phyloP scores from a whole-genome alignment of 257 asterid genomes.

The Nicotiana undulata region DNA sequence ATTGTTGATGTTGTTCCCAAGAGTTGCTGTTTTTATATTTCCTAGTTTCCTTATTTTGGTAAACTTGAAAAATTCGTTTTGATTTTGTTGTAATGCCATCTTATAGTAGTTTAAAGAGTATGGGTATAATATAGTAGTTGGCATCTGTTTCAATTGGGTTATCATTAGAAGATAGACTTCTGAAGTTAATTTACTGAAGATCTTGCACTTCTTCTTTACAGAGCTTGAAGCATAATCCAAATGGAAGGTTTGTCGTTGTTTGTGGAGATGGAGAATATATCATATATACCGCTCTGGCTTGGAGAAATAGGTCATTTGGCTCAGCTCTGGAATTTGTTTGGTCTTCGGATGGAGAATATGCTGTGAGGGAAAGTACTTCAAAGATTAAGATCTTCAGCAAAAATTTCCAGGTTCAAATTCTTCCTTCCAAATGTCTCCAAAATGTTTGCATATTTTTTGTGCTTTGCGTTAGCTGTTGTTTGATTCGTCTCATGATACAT shows the following conservation, averaged over 20 bases:
- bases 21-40: background rate
- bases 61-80: background rate
- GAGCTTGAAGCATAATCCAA: slow-evolving; percentile 97
- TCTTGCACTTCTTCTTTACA: slow-evolving; percentile 19
- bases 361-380: slow-evolving; percentile 96
- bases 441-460: background rate
- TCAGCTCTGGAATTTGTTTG: slow-evolving; percentile 94
- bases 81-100: background rate
- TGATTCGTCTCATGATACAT: background rate
- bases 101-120: background rate
- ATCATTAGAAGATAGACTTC: background rate
- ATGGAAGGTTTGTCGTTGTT: slow-evolving; percentile 96
- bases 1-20: background rate
- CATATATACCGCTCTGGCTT: slow-evolving; percentile 94
- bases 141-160: background rate
- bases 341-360: slow-evolving; percentile 98
- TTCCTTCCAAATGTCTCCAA: background rate
- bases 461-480: background rate
- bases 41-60: background rate
- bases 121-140: background rate
- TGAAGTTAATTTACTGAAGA: slow-evolving; percentile 7
- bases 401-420: slow-evolving; percentile 56
- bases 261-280: slow-evolving; percentile 98
- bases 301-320: slow-evolving; percentile 97
- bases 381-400: slow-evolving; percentile 82